A percentile compares a stretch with the other conserved stretches of the same genome.
phyloP scores from a whole-genome alignment of 306 rosid genomes.

The Betula pendula region DNA sequence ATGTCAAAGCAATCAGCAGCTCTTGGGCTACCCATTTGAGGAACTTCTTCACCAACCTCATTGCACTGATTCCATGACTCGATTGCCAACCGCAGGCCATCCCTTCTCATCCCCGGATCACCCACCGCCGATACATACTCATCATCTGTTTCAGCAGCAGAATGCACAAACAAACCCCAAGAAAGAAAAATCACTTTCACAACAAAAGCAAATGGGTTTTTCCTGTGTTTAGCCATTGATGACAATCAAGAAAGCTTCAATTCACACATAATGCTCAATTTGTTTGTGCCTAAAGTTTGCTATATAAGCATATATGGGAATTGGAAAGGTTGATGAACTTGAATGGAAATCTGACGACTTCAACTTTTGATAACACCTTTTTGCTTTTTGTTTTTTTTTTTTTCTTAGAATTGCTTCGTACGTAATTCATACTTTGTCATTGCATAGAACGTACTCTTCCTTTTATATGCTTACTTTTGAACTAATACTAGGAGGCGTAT shows the following conservation, averaged over 20 bases:
- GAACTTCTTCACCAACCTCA: slow-evolving; percentile 58
- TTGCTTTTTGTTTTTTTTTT: background rate
- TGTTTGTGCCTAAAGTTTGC: background rate
- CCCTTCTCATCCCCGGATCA: slow-evolving; percentile 58
- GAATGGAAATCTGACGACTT: background rate
- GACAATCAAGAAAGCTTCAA: slow-evolving; percentile 2
- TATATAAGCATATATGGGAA: background rate
- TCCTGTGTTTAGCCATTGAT: slow-evolving; percentile 27
- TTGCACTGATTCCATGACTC: slow-evolving; percentile 78
- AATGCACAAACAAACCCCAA: slow-evolving; percentile 6
- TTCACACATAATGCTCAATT: background rate
- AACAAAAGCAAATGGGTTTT: slow-evolving; percentile 2
- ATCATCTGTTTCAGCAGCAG: background rate
- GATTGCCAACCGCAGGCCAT: slow-evolving; percentile 49
- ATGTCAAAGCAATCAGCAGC: slow-evolving; percentile 57
- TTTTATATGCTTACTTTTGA: background rate
- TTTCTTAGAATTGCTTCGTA: background rate
- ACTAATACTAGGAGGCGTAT: background rate
- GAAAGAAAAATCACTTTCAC: background rate
- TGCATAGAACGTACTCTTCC: background rate
- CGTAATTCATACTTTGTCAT: slow-evolving; percentile 9
- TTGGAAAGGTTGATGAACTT: background rate
- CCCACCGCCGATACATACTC: slow-evolving; percentile 50
- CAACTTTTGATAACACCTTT: background rate
- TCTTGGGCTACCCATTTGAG: slow-evolving; percentile 59